Evolutionary conservation across 768 basidiomycete genomes (phyloP), one percentile per base, ranked within the genome.

Genomic region (Mycena haematopus): DNA sequence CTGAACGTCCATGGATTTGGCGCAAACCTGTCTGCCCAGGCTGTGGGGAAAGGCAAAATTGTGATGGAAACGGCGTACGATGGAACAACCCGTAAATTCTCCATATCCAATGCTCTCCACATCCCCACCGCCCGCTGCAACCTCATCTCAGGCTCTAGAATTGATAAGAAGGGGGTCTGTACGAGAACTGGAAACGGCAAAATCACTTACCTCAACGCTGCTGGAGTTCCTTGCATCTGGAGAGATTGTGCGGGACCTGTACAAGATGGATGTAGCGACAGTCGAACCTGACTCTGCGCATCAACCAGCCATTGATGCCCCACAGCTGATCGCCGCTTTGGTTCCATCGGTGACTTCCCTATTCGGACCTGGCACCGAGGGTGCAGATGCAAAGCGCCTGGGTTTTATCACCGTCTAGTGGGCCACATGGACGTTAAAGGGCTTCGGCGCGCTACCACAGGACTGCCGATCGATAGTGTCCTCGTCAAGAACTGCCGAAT

Each of bases 381-480:
- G 17, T 36, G 58, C 29, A 13, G 52, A 47, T 0, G 29, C 56
- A 0, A 54, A 55, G 17, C 11, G 36, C 3, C 22, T 49, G 63
- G 57, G 52, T 64, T 64, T 64, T 64, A 49, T 21, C 58, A 64
- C 58, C 58, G 58, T 62, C 60, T 66, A 66, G 58, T 66, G 25
- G 65, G 65, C 52, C 65, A 66, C 25, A 50, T 66, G 59, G 65
- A 66, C 65, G 62, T 66, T 66, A 66, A 66, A 66, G 65, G 65
- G 52, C 65, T 66, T 10, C 13, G 59, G 56, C 55, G 36, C 51
- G 44, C 61, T 5, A 66, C 65, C 6, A 58, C 56, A 6, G 65
- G 61, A 42, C 52, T 66, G 0, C 65, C 61, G 21, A 47, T 65
- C 14, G 50, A 62, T 55, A 45, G 40, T 27, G 65, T 65, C 29